Percentiles rank a stretch among this genome's conserved stretches.
Conservation (phyloP, 768 basidiomycete species). For the Solioccasus polychromus region DNA sequence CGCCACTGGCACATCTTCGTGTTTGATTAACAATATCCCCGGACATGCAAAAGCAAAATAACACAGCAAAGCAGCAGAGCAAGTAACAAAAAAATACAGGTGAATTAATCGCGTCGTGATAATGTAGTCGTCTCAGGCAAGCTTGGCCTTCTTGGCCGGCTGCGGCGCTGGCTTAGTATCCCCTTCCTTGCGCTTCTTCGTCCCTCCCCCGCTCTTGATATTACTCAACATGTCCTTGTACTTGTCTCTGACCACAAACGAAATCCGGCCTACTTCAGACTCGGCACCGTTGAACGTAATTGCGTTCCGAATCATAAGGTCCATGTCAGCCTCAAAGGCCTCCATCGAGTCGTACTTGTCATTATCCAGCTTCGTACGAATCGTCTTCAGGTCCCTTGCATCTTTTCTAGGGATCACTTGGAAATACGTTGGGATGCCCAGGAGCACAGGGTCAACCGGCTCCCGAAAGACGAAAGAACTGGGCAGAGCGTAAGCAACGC, state of each 20-base stretch:
- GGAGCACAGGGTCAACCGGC: slow-evolving; percentile 82
- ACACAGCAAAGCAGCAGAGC: slow-evolving; percentile 33
- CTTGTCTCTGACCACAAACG: slow-evolving; percentile 48
- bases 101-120: slow-evolving; percentile 27
- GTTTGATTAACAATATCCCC: neutral
- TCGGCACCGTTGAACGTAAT: slow-evolving; percentile 82
- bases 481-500: slow-evolving; percentile 1
- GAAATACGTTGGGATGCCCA: slow-evolving; percentile 86
- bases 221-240: slow-evolving; percentile 53
- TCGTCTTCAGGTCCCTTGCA: slow-evolving; percentile 82
- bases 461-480: slow-evolving; percentile 79
- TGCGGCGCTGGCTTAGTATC: slow-evolving; percentile 58
- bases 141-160: slow-evolving; percentile 66
- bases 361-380: slow-evolving; percentile 73
- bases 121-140: slow-evolving; percentile 42
- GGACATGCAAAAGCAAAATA: slow-evolving; percentile 17
- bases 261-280: slow-evolving; percentile 72
- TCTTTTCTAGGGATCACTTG: slow-evolving; percentile 82
- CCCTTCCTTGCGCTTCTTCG: slow-evolving; percentile 75
- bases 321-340: slow-evolving; percentile 79
- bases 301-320: slow-evolving; percentile 87
- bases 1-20: too few relatives aligned
- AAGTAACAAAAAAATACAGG: slow-evolving; percentile 23
- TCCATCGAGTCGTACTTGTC: slow-evolving; percentile 81
- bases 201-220: slow-evolving; percentile 36